Evolutionary conservation across 1,139 yeast genomes (phyloP), one percentile per base, ranked within the genome.

Genomic region (Magnusiomyces fungicola): DNA sequence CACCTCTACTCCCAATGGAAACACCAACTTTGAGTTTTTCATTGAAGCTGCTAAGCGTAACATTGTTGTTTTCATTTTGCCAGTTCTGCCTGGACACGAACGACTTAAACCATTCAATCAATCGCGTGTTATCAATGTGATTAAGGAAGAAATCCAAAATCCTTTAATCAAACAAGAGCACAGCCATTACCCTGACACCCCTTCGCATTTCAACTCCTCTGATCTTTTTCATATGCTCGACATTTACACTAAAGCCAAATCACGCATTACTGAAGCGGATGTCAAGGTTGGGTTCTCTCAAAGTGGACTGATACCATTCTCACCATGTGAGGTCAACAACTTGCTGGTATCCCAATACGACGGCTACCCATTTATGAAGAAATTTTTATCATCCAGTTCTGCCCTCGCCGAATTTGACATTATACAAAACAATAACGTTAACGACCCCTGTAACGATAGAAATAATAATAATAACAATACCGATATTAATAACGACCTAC

Each of bases 31-130:
- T 19, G 32, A 39, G 12, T 39, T 39, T 25, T 24, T 39, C 32
- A 39, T 39, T 24, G 32, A 39, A 25, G 43, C 43, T 9, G 43
- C 43, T 10, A 39, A 39, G 25, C 43, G 43, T 14, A 39, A 39
- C 32, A 39, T 39, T 39, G 43, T 25, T 9, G 32, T 16, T 23
- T 39, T 39, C 7, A n/a, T 39, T 39, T 12, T 39, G 2, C 43
- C 43, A 14, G 30, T 24, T 16, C 12, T 39, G 19, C 43, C 43
- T n/a, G 30, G 19, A 3, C 32, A 24, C 19, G 5, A 21, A 18
- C 5, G 3, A 14, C 10, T 39, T 3, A 39, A 39, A 25, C 43
- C 43, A 3, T 39, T 39, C 19, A 23, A 34, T 23, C 38, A 34
- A 23, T 34, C 38, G 7, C 21, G 38, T 7, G 16, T 34, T 34